Base-by-base conservation (phyloP, 108 stramenopile species). In the Fragilariopsis cylindrus region DNA sequence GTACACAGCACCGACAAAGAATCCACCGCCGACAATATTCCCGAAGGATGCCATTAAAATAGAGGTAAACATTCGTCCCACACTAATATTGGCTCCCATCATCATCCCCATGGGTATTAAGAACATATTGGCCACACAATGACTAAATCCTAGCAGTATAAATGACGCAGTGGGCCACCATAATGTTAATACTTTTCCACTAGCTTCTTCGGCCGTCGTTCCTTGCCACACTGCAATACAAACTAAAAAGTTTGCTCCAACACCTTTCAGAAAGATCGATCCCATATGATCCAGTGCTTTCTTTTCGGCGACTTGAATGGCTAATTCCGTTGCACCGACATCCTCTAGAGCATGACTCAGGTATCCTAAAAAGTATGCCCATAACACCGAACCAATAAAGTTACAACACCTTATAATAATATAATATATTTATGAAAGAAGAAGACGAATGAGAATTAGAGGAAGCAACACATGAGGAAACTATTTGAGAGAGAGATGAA, bases 91-190 rank as follows among this genome's bases (percentile, higher is more conserved):
- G 9, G 69, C 71, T 1, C 75, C 80, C 16, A 50, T 21, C 71
- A 87, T 73, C 78, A 88, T 88, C 6, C 91, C 91, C 5, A 90
- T 57, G 19, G 91, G 89, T n/a, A 90, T 79, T 5, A 92, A 58
- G 72, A 83, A 90, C 80, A 88, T 87, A 78, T 93, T 93, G 57
- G 92, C 92, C 41, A 93, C 84, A 54, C 69, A 75, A 75, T 93
- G 92, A 56, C 85, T 84, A 48, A 85, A 77, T 39, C 84, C 87
- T 1, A 80, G 50, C 43, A 81, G 55, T 0, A 88, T 77, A 67
- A 85, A 88, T 0, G 72, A 80, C 11, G 80, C 55, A 50, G 82
- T 82, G 41, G 84, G 87, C 65, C 83, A 79, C 75, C 76, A 88
- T 9, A 88, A 39, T 5, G 73, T 76, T 46, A 80, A 56, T 40